These are phyloP conservation scores for Pseudonectria buxi DNA, from an alignment of 2,329 filamentous ascomycete genomes.

Conservation along the genomic window DNA sequence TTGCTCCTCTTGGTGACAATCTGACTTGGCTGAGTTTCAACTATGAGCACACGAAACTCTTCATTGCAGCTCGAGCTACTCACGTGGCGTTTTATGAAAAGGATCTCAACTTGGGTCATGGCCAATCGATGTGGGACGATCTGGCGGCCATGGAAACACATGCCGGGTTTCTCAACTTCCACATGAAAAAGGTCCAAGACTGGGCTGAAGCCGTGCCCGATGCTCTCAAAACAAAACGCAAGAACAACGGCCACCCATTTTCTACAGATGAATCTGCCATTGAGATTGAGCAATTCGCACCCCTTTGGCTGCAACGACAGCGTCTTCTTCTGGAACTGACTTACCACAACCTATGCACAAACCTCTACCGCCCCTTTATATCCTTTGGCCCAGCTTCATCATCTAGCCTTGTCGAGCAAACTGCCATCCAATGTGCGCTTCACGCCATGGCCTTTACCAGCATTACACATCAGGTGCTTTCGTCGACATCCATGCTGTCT, in stretches of 20 bases:
- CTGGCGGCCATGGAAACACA: constrained; percentile 10
- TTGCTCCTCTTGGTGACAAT: constrained; percentile 9
- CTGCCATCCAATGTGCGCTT: constrained; percentile 11
- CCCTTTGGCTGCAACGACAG: constrained; percentile 33
- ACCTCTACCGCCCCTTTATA: constrained; percentile 34
- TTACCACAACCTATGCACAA: constrained; percentile 32
- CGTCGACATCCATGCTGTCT: constrained; percentile 15
- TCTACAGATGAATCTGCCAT: constrained; percentile 27
- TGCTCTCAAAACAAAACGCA: constrained; percentile 28
- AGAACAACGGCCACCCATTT: constrained; percentile 22
- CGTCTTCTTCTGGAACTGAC: constrained; percentile 34
- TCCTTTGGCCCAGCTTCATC: constrained; percentile 19
- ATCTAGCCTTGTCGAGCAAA: constrained; percentile 11
- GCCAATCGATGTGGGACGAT: constrained; percentile 1
- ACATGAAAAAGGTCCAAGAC: constrained; percentile 23
- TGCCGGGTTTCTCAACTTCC: constrained; percentile 15
- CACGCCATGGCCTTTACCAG: constrained; percentile 18
- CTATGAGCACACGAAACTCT: constrained; percentile 9
- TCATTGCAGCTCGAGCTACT: constrained; percentile 13
- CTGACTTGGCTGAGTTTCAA: constrained; percentile 18
- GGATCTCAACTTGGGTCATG: neutral
- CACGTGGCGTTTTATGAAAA: constrained; percentile 25
- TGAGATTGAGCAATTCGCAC: constrained; percentile 23
- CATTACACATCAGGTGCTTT: constrained; percentile 17
- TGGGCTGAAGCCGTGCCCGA: constrained; percentile 27